Base-by-base conservation (phyloP, 163 green algal species). In the Scenedesmus sp. region DNA sequence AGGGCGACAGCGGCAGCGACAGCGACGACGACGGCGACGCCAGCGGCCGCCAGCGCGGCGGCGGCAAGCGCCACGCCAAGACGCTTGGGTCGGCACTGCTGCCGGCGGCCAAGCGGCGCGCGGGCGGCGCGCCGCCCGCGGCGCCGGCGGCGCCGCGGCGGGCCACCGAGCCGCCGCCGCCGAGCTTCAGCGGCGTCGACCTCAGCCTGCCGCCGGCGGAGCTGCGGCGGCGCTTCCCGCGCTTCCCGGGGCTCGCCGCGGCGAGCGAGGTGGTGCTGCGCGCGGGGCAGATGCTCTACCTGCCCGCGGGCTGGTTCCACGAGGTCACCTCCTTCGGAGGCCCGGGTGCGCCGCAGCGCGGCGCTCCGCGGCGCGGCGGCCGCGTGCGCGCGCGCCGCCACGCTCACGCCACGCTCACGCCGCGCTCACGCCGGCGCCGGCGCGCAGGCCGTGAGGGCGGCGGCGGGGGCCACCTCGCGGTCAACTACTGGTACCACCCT, bases 401-500 rank as follows among this genome's bases (percentile, higher is more conserved):
- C 24, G 53, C 53, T 62, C n/a, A n/a, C n/a, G n/a, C n/a, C n/a
- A n/a, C n/a, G n/a, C n/a, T n/a, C n/a, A n/a, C n/a, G n/a, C n/a
- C n/a, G n/a, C n/a, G n/a, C n/a, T n/a, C n/a, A n/a, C n/a, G n/a
- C n/a, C n/a, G n/a, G n/a, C n/a, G n/a, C n/a, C n/a, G n/a, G n/a
- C n/a, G n/a, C n/a, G n/a, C n/a, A n/a, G n/a, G n/a, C n/a, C n/a
- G n/a, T n/a, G n/a, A n/a, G n/a, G n/a, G n/a, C n/a, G n/a, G n/a
- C n/a, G 54, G 67, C 39, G 66, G 60, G 20, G 74, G 60, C 9
- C 92, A 96, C 80, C 34, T 94, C 57, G 91, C 92, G 0, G 53
- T 97, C 42, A 96, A 95, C 78, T 95, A 91, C 62, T 97, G 92
- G 92, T 91, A 89, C 34, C 87, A 96, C 80, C 92, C 92, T 1